Conservation (phyloP, 768 basidiomycete genomes). For the Tulasnella sp. region DNA sequence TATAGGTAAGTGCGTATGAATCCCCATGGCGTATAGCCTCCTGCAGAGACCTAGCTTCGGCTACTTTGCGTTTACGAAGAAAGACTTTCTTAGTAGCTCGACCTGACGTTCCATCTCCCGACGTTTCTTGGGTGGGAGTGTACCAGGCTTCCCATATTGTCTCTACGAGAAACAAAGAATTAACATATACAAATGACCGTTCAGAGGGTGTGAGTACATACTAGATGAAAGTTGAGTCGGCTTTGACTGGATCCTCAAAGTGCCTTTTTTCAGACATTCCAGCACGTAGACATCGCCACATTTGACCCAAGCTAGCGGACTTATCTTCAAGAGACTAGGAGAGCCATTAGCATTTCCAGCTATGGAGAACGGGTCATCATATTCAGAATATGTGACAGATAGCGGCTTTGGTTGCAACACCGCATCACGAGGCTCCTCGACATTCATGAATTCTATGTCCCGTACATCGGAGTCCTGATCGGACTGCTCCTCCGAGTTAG, state of each 20-base stretch:
- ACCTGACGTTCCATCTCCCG: no score
- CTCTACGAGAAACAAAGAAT: no score
- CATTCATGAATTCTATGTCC: background rate
- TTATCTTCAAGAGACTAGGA: constrained; percentile 43
- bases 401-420: constrained; percentile 46
- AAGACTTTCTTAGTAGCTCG: no score
- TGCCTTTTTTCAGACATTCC: constrained; percentile 58
- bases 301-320: constrained; percentile 61
- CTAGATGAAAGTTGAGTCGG: background rate
- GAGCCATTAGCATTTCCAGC: constrained; percentile 32
- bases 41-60: constrained; percentile 40
- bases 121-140: no score
- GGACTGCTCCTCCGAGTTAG: constrained; percentile 27
- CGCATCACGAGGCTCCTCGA: background rate
- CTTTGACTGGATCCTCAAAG: constrained; percentile 41
- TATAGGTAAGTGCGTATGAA: constrained; percentile 45
- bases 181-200: no score
- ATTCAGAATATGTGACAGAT: constrained; percentile 60
- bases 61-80: constrained; percentile 40
- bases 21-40: constrained; percentile 59
- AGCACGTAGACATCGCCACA: constrained; percentile 66
- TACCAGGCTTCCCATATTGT: no score
- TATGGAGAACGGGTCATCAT: constrained; percentile 56
- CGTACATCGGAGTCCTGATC: no score
- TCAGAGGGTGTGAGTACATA: no score